A percentile compares a stretch with the other conserved stretches of the same genome.
These are phyloP conservation scores for Boletus reticuloceps DNA, from an alignment of 768 basidiomycete species.

Conservation along the genomic window DNA sequence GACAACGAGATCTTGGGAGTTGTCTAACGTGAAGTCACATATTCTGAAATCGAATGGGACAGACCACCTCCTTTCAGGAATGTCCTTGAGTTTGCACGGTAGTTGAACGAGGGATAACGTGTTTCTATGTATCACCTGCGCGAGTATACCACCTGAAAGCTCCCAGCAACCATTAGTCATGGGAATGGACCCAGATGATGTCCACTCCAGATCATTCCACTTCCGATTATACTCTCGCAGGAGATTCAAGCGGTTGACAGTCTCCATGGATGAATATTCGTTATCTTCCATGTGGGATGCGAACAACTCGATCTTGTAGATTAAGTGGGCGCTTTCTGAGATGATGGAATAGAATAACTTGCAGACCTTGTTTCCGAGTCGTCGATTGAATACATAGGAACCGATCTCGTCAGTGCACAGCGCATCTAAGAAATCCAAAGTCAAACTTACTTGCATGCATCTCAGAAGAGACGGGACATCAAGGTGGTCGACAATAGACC, in stretches of 20 bases:
- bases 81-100: conserved; percentile 28
- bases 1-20: conserved; percentile 35
- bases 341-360: conserved; percentile 28
- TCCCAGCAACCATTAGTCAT: conserved; percentile 32
- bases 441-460: conserved; percentile 24
- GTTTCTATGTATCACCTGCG: conserved; percentile 17
- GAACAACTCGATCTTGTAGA: conserved; percentile 32
- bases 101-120: conserved; percentile 26
- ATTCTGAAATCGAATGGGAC: conserved; percentile 24
- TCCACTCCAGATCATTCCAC: conserved; percentile 29
- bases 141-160: conserved; percentile 34
- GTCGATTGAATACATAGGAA: not conserved
- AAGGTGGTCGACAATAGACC: conserved; percentile 23
- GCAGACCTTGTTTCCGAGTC: conserved; percentile 31
- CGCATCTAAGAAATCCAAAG: not conserved
- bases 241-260: conserved; percentile 19
- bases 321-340: conserved; percentile 20
- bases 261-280: conserved; percentile 16
- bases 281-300: conserved; percentile 27
- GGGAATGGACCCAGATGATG: conserved; percentile 9
- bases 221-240: conserved; percentile 27
- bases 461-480: conserved; percentile 27
- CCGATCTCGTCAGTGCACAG: not conserved
- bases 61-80: conserved; percentile 29
- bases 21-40: conserved; percentile 36